Base-by-base conservation (phyloP, 1,284 basidiomycete genomes). In the Marasmius fiardii region DNA sequence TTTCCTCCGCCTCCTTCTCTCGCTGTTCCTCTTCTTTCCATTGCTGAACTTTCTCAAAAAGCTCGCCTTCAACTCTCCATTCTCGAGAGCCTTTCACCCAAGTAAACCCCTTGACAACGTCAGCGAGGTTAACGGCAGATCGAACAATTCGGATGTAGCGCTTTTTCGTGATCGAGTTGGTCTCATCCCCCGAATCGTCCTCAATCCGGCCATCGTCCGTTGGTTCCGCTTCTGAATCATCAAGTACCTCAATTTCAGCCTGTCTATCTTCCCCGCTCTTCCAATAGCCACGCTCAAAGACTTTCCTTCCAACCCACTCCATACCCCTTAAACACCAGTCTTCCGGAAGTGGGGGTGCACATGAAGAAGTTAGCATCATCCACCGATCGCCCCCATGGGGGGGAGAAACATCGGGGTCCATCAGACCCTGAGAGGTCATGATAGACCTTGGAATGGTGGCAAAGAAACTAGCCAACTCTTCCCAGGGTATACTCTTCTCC, bases 261-360 rank as follows among this genome's bases (percentile, higher is more conserved):
- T 81, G 77, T 59, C 75, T 80, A 63, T 80, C 88, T 60, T 82
- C 86, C 12, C 80, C 79, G 11, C 76, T 74, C 63, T 84, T 90
- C 95, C 95, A 98, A 71, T 90, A 98, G 0, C 95, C 94, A 44
- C 91, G 83, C 67, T 95, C 93, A 68, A 90, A 97, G 1, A 97
- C 86, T 55, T 86, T 83, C 58, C 92, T 80, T 5, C 92, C 89
- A 1, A 92, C 88, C 96, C 96, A 99, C 60, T 93, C 92, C 85
- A 95, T 91, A 3, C 97, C 97, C 31, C 95, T 82, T 58, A 98
- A 71, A 63, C 92, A 92, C 93, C 95, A 98, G 68, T 99, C 97
- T 69, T 99, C 97, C 0, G 92, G 84, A 2, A 99, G 74, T 0
- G 94, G 89, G 1, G 83, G 90, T 12, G 81, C 74, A 54, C 80